These are phyloP conservation scores for Grigorovia yakushimaensis DNA, from an alignment of 805 yeast species.

Conservation along the genomic window DNA sequence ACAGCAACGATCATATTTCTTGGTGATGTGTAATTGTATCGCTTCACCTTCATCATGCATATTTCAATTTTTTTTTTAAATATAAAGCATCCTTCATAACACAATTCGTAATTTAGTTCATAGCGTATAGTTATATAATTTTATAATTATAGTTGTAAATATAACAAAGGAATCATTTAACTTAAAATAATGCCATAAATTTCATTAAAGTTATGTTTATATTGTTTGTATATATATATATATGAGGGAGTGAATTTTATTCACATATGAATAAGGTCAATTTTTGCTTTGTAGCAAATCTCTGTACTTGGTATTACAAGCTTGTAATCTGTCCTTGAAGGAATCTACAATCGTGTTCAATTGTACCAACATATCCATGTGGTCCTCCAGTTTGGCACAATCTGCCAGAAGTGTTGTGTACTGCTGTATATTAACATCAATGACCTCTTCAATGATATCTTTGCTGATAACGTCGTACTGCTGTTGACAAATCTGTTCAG, in stretches of 20 bases:
- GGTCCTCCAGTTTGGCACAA: slow-evolving; percentile 43
- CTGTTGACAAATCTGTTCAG: slow-evolving; percentile 20
- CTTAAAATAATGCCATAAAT: too few species aligned
- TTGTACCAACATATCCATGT: slow-evolving; percentile 45
- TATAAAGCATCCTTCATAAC: too few species aligned
- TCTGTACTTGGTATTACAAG: slow-evolving; percentile 19
- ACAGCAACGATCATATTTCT: slow-evolving; percentile 17
- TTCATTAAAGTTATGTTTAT: too few species aligned
- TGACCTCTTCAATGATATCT: slow-evolving; percentile 20
- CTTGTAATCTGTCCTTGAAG: slow-evolving; percentile 29
- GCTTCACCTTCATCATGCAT: too few species aligned
- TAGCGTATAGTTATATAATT: too few species aligned
- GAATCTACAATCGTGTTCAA: slow-evolving; percentile 34
- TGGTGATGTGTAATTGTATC: too few species aligned
- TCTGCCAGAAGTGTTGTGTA: slow-evolving; percentile 33
- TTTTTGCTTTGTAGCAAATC: slow-evolving; percentile 13
- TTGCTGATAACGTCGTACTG: slow-evolving; percentile 19
- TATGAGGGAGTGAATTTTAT: neutral
- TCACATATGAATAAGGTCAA: neutral
- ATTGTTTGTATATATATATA: too few species aligned
- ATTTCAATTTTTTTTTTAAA: too few species aligned
- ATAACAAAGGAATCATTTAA: too few species aligned
- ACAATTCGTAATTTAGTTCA: too few species aligned
- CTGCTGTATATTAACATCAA: slow-evolving; percentile 34
- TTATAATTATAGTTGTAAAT: too few species aligned